Evolutionary conservation across 306 rosid species (phyloP).

Genomic region (Medicago arabica): DNA sequence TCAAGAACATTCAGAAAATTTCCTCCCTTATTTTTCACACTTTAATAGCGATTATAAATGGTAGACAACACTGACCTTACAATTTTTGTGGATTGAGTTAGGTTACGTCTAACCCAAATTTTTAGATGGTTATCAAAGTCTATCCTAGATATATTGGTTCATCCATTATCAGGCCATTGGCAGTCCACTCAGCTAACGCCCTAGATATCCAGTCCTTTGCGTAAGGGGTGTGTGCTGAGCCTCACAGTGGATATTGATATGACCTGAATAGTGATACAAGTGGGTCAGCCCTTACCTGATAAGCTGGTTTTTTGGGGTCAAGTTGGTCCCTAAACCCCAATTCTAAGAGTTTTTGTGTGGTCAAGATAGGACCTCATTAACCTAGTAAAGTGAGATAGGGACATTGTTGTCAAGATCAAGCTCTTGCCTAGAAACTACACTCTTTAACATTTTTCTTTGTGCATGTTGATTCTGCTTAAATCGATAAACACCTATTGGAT

Average conservation of each 20-base stretch:
- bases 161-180: not conserved
- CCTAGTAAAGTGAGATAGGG: not conserved
- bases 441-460: not conserved
- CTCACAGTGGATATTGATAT: not conserved
- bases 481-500: not conserved
- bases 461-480: not conserved
- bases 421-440: not conserved
- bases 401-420: too few relatives aligned
- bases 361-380: slow-evolving; percentile 16
- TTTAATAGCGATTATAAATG: too few relatives aligned
- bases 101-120: not conserved
- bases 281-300: not conserved
- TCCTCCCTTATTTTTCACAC: too few relatives aligned
- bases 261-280: not conserved
- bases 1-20: too few relatives aligned
- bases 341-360: not conserved
- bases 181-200: not conserved
- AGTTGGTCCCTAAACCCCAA: not conserved
- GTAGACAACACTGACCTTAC: too few relatives aligned
- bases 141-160: not conserved
- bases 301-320: not conserved
- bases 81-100: not conserved
- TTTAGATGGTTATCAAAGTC: not conserved
- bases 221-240: not conserved
- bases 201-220: not conserved